These are phyloP conservation scores for Exutisphaerella laricina DNA, from an alignment of 2,329 filamentous ascomycete species.

Conservation along the genomic window DNA sequence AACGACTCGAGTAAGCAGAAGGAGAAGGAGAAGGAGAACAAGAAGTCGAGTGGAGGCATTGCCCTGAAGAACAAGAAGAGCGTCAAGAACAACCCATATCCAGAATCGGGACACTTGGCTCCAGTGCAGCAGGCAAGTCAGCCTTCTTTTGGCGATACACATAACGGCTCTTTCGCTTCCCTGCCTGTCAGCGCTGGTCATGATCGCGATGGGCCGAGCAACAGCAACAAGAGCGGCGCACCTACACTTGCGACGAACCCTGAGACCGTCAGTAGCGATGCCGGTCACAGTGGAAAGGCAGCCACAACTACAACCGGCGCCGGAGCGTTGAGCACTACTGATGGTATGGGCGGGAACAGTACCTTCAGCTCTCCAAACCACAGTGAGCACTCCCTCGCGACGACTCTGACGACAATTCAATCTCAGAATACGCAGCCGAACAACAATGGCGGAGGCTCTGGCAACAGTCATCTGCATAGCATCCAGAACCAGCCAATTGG, in stretches of 20 bases:
- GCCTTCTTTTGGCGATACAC: slow-evolving; percentile 20
- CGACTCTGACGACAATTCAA: slow-evolving; percentile 79
- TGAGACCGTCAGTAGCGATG: slow-evolving; percentile 68
- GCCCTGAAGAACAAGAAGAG: slow-evolving; percentile 24
- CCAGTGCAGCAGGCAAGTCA: slow-evolving; percentile 46
- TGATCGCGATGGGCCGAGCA: slow-evolving; percentile 51
- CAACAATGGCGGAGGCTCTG: slow-evolving; percentile 30
- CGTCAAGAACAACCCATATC: slow-evolving; percentile 82
- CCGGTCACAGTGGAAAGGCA: slow-evolving; percentile 71
- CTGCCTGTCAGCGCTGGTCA: slow-evolving; percentile 47
- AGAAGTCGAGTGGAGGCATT: slow-evolving; percentile 14
- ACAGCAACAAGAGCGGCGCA: slow-evolving; percentile 66
- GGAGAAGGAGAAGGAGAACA: slow-evolving; percentile 28
- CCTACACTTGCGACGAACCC: slow-evolving; percentile 80
- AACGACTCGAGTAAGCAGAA: slow-evolving; percentile 40
- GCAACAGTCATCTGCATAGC: slow-evolving; percentile 31
- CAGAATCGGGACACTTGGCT: slow-evolving; percentile 63
- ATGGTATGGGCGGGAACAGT: slow-evolving; percentile 58
- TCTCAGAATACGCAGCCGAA: slow-evolving; percentile 50
- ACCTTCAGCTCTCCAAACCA: slow-evolving; percentile 80
- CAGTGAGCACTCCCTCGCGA: slow-evolving; percentile 73
- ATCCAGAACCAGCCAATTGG: slow-evolving; percentile 30
- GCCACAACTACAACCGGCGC: slow-evolving; percentile 68
- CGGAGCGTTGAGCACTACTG: slow-evolving; percentile 55
- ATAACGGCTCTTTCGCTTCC: slow-evolving; percentile 45